Evolutionary conservation across 163 green algal species (phyloP).

Genomic region (Scenedesmus sp.): DNA sequence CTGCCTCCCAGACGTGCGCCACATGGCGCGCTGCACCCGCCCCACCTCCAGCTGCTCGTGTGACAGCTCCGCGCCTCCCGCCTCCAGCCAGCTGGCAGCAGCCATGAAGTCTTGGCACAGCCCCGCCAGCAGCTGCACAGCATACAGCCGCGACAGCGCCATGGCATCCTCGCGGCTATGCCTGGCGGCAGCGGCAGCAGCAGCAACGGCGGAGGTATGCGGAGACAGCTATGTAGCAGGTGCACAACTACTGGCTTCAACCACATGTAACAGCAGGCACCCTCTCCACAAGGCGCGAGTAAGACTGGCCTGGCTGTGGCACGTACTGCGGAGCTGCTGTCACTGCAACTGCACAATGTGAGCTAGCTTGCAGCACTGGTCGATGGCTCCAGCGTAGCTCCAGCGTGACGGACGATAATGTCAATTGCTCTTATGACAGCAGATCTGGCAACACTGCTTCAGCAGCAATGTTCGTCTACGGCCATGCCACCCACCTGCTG

Average conservation of each 20-base stretch:
- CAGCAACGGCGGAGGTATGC: too few relatives aligned
- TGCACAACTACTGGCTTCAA: neutral
- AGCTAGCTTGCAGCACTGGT: too few relatives aligned
- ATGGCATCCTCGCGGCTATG: slow-evolving; percentile 39
- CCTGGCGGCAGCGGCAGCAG: neutral
- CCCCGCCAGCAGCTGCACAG: slow-evolving; percentile 28
- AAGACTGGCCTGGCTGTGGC: too few relatives aligned
- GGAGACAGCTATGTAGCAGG: neutral
- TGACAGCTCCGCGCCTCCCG: slow-evolving; percentile 28
- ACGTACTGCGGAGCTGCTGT: too few relatives aligned
- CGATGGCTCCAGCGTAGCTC: too few relatives aligned
- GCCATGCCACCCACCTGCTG: neutral
- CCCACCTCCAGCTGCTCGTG: slow-evolving; percentile 40
- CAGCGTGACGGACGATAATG: too few relatives aligned
- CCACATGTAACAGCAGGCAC: neutral
- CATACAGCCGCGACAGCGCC: slow-evolving; percentile 49
- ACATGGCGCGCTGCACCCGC: neutral
- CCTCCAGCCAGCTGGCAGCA: slow-evolving; percentile 38
- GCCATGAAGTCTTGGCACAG: slow-evolving; percentile 25
- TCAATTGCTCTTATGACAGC: too few relatives aligned
- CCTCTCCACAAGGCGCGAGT: too few relatives aligned
- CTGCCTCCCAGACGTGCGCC: neutral
- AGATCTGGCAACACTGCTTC: too few relatives aligned
- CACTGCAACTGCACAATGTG: too few relatives aligned
- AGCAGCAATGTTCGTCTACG: neutral